phyloP scores from a whole-genome alignment of 495 filamentous ascomycete species.

The Xylaria scruposa region DNA sequence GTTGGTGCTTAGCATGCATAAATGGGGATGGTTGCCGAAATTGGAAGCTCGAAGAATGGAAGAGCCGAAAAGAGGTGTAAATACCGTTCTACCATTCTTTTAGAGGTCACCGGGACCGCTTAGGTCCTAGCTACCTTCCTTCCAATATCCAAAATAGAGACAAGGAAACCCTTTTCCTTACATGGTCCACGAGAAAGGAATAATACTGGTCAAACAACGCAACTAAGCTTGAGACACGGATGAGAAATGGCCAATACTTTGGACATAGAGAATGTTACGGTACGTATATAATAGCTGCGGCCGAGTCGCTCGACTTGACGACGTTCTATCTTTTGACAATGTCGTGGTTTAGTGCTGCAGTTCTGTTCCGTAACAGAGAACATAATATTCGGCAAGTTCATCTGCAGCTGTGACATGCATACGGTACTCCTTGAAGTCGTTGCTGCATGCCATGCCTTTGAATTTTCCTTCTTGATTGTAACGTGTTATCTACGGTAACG shows the following conservation, averaged over 20 bases:
- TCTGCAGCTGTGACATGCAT: not conserved
- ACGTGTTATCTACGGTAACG: not conserved
- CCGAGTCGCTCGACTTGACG: too few relatives aligned
- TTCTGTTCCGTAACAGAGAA: too few relatives aligned
- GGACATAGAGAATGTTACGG: not conserved
- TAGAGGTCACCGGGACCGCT: not conserved
- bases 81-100: not conserved
- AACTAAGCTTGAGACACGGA: not conserved
- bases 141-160: not conserved
- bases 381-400: not conserved
- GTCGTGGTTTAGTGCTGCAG: too few relatives aligned
- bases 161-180: not conserved
- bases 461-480: not conserved
- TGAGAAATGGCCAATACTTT: not conserved
- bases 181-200: not conserved
- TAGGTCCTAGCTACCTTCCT: not conserved
- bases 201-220: not conserved
- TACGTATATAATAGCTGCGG: too few relatives aligned
- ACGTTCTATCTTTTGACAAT: too few relatives aligned
- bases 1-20: not conserved
- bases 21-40: not conserved
- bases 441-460: not conserved
- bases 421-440: not conserved
- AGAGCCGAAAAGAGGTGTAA: not conserved
- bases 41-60: slow-evolving; percentile 4